phyloP scores from a whole-genome alignment of 129 eudicot species.

The Gnaphalium uliginosum region DNA sequence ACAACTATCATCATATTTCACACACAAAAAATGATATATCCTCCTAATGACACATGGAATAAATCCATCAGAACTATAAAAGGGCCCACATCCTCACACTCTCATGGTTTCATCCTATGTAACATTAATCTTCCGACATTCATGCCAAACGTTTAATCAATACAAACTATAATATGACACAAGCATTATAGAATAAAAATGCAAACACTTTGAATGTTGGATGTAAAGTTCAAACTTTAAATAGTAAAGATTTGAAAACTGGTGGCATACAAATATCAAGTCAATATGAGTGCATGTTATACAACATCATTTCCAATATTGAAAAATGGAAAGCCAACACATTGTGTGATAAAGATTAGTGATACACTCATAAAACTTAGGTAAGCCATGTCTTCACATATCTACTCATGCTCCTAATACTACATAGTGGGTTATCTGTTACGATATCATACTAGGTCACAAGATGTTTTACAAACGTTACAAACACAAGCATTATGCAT shows the following conservation, averaged over 20 bases:
- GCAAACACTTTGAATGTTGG: neutral
- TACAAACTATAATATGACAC: neutral
- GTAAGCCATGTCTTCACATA: neutral
- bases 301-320: neutral
- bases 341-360: neutral
- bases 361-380: neutral
- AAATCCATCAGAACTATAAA: no score
- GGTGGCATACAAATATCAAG: neutral
- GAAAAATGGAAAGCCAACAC: neutral
- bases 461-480: neutral
- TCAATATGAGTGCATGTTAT: neutral
- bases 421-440: neutral
- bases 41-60: neutral
- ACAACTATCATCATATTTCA: neutral
- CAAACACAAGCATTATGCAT: constrained; percentile 6
- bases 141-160: neutral
- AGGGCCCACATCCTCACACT: no score
- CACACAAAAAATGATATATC: neutral
- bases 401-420: neutral
- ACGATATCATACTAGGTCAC: neutral
- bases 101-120: no score
- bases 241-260: neutral
- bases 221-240: neutral
- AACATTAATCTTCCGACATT: neutral
- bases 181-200: neutral